phyloP scores from a whole-genome alignment of 768 basidiomycete species.

The Clitopilus passeckerianus region DNA sequence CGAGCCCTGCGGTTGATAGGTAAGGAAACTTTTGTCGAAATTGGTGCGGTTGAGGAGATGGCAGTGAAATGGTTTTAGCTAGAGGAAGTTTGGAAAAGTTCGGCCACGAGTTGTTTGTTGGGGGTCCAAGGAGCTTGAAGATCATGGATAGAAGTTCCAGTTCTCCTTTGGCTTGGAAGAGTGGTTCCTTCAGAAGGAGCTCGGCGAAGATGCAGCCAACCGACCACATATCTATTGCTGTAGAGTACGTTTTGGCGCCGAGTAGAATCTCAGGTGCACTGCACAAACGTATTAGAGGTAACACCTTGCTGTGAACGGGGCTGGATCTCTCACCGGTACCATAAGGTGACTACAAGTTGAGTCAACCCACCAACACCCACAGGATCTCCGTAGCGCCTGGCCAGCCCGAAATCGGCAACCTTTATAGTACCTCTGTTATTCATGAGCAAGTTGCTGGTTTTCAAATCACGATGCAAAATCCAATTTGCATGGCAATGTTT shows the following conservation, averaged over 20 bases:
- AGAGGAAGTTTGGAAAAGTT: constrained; percentile 76
- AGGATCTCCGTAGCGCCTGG: constrained; percentile 93
- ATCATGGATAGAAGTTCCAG: constrained; percentile 91
- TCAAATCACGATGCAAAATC: constrained; percentile 97
- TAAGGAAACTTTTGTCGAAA: constrained; percentile 86
- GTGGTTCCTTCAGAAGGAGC: constrained; percentile 87
- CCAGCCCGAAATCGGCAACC: constrained; percentile 97
- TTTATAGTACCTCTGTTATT: constrained; percentile 99
- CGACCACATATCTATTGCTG: constrained; percentile 97
- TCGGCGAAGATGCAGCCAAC: constrained; percentile 99
- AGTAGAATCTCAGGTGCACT: constrained; percentile 95
- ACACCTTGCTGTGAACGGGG: not conserved
- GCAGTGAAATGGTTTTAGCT: constrained; percentile 72
- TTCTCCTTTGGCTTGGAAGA: constrained; percentile 97
- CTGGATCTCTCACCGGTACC: constrained; percentile 84
- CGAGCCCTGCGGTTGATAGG: constrained; percentile 78
- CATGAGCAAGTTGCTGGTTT: constrained; percentile 97
- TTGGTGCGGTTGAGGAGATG: constrained; percentile 67
- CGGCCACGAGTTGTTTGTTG: constrained; percentile 83
- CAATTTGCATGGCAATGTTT: constrained; percentile 93
- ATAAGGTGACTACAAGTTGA: constrained; percentile 95
- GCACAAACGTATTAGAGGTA: constrained; percentile 1
- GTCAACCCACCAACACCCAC: constrained; percentile 96
- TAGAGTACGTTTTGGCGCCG: constrained; percentile 90
- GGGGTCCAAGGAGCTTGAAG: constrained; percentile 93